phyloP scores from a whole-genome alignment of 352 stramenopile genomes.

The Phytophthora ramorum region DNA sequence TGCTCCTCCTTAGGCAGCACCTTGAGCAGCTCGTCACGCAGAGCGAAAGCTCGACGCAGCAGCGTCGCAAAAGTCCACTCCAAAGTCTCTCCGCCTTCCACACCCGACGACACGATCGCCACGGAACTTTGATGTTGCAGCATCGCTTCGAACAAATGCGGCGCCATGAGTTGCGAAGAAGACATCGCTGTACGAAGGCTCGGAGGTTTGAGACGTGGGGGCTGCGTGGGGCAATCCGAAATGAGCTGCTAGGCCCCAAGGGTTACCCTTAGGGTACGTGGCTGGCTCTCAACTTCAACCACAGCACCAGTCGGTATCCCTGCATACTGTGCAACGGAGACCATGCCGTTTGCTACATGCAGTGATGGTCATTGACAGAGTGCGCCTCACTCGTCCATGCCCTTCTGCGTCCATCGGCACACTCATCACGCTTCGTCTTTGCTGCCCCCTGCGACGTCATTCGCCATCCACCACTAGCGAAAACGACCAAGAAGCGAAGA shows the following conservation, averaged over 20 bases:
- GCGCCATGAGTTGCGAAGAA: conserved; percentile 19
- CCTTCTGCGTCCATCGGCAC: background rate
- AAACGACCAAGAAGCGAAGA: conserved; percentile 2
- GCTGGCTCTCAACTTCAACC: no score
- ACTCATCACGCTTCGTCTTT: conserved; percentile 22
- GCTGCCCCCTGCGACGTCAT: conserved; percentile 10
- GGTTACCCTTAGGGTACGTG: no score
- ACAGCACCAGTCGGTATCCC: no score
- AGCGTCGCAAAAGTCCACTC: conserved; percentile 62
- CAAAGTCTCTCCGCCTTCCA: conserved; percentile 1
- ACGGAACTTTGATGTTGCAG: conserved; percentile 32
- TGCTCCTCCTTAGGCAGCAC: conserved; percentile 23
- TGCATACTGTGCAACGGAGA: no score
- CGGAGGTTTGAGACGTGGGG: background rate
- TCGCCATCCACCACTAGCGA: conserved; percentile 5
- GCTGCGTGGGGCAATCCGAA: conserved; percentile 9
- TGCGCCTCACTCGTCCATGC: no score
- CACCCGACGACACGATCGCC: conserved; percentile 16
- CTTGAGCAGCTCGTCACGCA: conserved; percentile 41
- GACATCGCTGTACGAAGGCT: background rate
- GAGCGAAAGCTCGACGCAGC: conserved; percentile 36
- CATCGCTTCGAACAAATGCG: conserved; percentile 40
- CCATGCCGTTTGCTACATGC: no score
- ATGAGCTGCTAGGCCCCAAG: no score
- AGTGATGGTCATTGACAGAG: no score